phyloP scores from a whole-genome alignment of 2,329 filamentous ascomycete species.

The Fusarium sp. region DNA sequence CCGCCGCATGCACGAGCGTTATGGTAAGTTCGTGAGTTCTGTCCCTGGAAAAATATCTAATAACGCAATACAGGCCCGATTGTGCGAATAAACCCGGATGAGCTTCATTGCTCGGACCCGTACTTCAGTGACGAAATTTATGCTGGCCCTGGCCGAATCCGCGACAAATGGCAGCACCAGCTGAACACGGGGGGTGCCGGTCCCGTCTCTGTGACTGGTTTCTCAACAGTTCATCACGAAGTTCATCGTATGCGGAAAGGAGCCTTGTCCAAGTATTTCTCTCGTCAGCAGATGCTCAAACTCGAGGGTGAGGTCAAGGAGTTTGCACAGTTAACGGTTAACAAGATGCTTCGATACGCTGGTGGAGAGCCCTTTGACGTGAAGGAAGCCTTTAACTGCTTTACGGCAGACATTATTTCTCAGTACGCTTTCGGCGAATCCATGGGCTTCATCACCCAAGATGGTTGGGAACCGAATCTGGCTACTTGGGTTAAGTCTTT shows the following conservation, averaged over 20 bases:
- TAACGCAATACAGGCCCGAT: slow-evolving; percentile 46
- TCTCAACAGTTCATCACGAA: slow-evolving; percentile 47
- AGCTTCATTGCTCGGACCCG: slow-evolving; percentile 53
- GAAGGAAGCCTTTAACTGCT: slow-evolving; percentile 53
- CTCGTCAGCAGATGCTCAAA: slow-evolving; percentile 47
- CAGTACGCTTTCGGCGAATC: slow-evolving; percentile 54
- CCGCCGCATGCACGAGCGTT: slow-evolving; percentile 52
- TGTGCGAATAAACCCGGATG: slow-evolving; percentile 54
- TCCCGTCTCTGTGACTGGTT: slow-evolving; percentile 13
- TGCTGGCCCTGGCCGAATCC: slow-evolving; percentile 43
- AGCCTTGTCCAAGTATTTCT: slow-evolving; percentile 51
- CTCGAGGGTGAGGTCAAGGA: slow-evolving; percentile 45
- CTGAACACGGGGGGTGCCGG: slow-evolving; percentile 28
- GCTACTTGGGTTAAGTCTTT: slow-evolving; percentile 51
- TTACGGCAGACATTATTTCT: slow-evolving; percentile 54
- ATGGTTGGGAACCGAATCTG: slow-evolving; percentile 54
- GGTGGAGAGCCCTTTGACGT: slow-evolving; percentile 49
- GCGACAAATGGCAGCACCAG: slow-evolving; percentile 42
- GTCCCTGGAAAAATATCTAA: fast-evolving
- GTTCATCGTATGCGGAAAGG: slow-evolving; percentile 49
- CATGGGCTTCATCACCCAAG: slow-evolving; percentile 47
- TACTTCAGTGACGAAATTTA: slow-evolving; percentile 55
- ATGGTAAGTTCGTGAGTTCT: slow-evolving; percentile 42
- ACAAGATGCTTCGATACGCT: slow-evolving; percentile 47
- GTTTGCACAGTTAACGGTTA: slow-evolving; percentile 41